These are phyloP conservation scores for Candida alai DNA, from an alignment of 805 yeast species.

Conservation along the genomic window DNA sequence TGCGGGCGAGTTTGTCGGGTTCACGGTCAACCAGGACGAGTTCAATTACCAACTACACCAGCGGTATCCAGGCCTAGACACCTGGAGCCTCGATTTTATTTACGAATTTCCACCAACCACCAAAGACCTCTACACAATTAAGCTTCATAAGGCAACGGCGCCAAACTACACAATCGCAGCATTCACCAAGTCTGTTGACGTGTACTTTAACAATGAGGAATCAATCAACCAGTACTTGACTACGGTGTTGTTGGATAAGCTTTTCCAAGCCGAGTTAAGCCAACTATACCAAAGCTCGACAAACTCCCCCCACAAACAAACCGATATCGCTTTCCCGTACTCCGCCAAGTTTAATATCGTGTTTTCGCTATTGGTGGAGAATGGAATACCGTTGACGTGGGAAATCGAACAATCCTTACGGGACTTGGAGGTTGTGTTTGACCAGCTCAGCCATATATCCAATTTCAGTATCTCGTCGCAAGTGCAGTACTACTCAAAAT, in stretches of 20 bases:
- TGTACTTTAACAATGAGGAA: constrained; percentile 25
- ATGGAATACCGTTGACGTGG: constrained; percentile 68
- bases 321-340: constrained; percentile 47
- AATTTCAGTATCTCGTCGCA: constrained; percentile 79
- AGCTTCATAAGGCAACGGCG: constrained; percentile 1
- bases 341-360: constrained; percentile 72
- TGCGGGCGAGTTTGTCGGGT: constrained; percentile 23
- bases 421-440: constrained; percentile 48
- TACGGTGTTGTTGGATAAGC: constrained; percentile 31
- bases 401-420: constrained; percentile 55
- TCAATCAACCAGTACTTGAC: constrained; percentile 34
- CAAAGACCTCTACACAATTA: constrained; percentile 4
- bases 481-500: constrained; percentile 61
- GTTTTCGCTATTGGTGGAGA: constrained; percentile 69
- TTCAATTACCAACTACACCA: constrained; percentile 27
- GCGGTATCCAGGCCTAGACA: constrained; percentile 20
- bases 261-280: constrained; percentile 38
- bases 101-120: constrained; percentile 21
- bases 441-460: constrained; percentile 49
- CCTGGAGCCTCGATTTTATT: constrained; percentile 32
- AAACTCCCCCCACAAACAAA: constrained; percentile 13
- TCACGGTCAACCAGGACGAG: constrained; percentile 33
- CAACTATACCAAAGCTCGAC: constrained; percentile 19
- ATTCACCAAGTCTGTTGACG: constrained; percentile 25
- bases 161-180: constrained; percentile 31